phyloP scores from a whole-genome alignment of 352 stramenopile species.

The Phytophthora pluvialis region DNA sequence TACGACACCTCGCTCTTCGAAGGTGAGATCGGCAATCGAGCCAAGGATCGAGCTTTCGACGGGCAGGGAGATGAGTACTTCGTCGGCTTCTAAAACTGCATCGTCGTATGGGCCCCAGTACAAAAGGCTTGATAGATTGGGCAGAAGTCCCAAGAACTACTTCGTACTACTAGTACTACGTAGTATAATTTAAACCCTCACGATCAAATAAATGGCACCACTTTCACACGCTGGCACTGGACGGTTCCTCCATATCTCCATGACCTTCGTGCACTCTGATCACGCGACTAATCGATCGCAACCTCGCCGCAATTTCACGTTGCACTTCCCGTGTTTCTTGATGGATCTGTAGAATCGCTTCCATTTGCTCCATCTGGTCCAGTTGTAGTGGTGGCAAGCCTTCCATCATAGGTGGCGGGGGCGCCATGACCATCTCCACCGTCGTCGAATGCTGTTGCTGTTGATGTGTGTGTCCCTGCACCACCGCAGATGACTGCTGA shows the following conservation, averaged over 20 bases:
- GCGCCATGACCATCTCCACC: slow-evolving; percentile 26
- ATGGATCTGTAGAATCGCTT: slow-evolving; percentile 62
- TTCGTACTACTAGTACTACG: too few relatives aligned
- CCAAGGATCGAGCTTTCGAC: slow-evolving; percentile 74
- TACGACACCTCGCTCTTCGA: slow-evolving; percentile 85
- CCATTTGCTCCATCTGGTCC: slow-evolving; percentile 51
- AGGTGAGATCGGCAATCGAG: slow-evolving; percentile 72
- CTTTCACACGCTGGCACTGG: slow-evolving; percentile 69
- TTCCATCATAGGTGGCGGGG: slow-evolving; percentile 30
- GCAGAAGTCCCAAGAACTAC: slow-evolving; percentile 1
- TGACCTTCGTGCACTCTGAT: slow-evolving; percentile 48
- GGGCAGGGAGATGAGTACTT: slow-evolving; percentile 74
- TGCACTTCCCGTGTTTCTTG: slow-evolving; percentile 63
- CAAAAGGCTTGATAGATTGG: slow-evolving; percentile 12
- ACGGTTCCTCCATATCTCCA: slow-evolving; percentile 51
- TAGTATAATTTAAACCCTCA: slow-evolving; percentile 28
- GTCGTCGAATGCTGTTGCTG: slow-evolving; percentile 16
- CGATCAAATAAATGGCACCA: neutral
- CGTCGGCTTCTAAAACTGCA: slow-evolving; percentile 59
- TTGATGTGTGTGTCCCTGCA: slow-evolving; percentile 9
- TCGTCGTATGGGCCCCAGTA: neutral
- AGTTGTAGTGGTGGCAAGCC: slow-evolving; percentile 24
- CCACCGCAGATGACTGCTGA: slow-evolving; percentile 1
- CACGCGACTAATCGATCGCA: slow-evolving; percentile 47
- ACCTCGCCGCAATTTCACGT: slow-evolving; percentile 53